Percentiles rank a stretch among this genome's conserved stretches.
Conservation (phyloP, 805 yeast species). For the Candida saitoana region DNA sequence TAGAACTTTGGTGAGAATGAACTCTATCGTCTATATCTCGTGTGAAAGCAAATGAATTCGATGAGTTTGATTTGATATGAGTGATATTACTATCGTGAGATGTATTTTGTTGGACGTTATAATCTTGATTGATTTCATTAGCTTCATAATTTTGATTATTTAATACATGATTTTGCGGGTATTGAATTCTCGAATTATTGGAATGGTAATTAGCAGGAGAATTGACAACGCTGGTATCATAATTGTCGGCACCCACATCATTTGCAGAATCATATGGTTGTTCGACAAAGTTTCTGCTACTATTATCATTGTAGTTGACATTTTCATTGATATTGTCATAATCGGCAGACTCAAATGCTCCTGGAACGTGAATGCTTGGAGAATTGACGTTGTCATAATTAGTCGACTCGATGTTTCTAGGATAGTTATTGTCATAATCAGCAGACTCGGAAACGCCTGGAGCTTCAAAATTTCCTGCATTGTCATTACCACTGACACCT, state of each 20-base stretch:
- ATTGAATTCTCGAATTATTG: not conserved
- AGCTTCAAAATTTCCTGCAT: too few species aligned
- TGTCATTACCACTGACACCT: too few species aligned
- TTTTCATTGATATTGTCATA: not conserved
- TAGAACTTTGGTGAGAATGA: not conserved
- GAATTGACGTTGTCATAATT: too few species aligned
- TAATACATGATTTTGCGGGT: not conserved
- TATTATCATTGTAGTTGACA: not conserved
- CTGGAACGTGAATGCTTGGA: too few species aligned
- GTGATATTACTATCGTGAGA: not conserved
- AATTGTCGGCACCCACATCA: not conserved
- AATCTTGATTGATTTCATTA: not conserved
- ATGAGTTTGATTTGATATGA: not conserved
- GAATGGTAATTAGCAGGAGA: not conserved
- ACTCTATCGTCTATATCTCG: not conserved
- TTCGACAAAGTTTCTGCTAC: not conserved
- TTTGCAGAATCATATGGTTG: too few species aligned
- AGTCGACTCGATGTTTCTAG: too few species aligned
- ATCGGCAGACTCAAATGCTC: too few species aligned
- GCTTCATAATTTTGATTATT: not conserved
- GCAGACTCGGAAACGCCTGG: too few species aligned
- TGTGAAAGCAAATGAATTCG: not conserved
- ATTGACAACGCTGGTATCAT: not conserved
- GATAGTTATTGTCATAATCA: too few species aligned
- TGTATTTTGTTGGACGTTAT: not conserved